These are phyloP conservation scores for Lactifluus echinatus DNA, from an alignment of 768 basidiomycete species.

Conservation along the genomic window DNA sequence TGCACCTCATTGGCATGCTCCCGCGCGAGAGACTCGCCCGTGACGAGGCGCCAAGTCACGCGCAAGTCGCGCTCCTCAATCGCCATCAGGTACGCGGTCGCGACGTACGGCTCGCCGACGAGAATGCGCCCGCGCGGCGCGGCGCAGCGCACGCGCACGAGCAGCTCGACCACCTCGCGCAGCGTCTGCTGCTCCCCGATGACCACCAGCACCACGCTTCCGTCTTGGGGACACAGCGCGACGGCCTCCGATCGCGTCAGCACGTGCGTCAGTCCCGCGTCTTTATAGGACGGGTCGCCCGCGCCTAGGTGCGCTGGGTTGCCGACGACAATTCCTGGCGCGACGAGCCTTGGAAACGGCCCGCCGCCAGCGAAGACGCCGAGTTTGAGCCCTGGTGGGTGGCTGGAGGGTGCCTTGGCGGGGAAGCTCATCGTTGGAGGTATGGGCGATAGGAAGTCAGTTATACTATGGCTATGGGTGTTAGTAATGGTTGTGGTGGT, in stretches of 20 bases:
- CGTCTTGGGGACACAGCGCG: not conserved
- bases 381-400: not conserved
- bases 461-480: not conserved
- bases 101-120: slow-evolving; percentile 9
- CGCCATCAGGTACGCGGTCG: slow-evolving; percentile 1
- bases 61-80: not conserved
- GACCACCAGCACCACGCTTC: not conserved
- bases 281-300: not conserved
- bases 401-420: not conserved
- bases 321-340: slow-evolving; percentile 3
- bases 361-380: slow-evolving; percentile 9
- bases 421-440: slow-evolving; percentile 4
- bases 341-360: slow-evolving; percentile 9
- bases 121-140: not conserved
- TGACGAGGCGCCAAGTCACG: slow-evolving; percentile 1
- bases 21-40: not conserved
- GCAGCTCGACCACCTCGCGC: slow-evolving; percentile 2
- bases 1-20: slow-evolving; percentile 2
- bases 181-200: not conserved
- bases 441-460: no score
- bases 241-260: not conserved
- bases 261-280: slow-evolving; percentile 7
- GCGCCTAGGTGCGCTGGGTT: not conserved
- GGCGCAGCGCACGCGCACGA: not conserved
- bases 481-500: not conserved